Conservation (phyloP, 768 basidiomycete genomes). For the Macrolepiota dolichaula region DNA sequence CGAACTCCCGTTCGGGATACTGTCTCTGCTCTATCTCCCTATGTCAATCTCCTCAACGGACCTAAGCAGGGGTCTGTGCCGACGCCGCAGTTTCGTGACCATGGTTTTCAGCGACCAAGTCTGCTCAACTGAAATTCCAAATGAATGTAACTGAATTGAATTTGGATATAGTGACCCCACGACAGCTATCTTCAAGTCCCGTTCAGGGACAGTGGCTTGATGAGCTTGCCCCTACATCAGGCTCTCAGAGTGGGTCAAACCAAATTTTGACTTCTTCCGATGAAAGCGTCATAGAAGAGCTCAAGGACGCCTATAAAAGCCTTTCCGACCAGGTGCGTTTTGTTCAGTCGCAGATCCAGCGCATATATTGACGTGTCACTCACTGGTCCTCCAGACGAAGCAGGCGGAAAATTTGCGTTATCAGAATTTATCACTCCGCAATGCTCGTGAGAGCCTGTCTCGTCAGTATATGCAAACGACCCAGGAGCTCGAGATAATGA, state of each 20-base stretch:
- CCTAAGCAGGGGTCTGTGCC: background rate
- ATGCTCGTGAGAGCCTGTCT: background rate
- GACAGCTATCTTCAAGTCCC: background rate
- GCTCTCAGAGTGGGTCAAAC: background rate
- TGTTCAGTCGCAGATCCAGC: background rate
- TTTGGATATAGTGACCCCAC: background rate
- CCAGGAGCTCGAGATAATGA: background rate
- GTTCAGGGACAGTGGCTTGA: background rate
- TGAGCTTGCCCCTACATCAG: background rate
- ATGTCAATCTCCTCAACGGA: background rate
- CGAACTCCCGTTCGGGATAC: background rate
- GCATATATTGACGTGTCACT: background rate
- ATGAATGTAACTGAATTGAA: background rate
- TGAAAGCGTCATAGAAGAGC: background rate
- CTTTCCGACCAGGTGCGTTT: constrained; percentile 3
- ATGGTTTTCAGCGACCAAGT: constrained; percentile 1
- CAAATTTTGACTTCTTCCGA: background rate
- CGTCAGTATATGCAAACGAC: background rate
- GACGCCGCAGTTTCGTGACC: background rate
- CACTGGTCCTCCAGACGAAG: background rate
- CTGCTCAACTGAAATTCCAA: background rate
- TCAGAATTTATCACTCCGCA: constrained; percentile 5
- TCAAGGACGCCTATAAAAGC: constrained; percentile 1
- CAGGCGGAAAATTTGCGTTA: background rate
- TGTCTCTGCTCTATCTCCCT: background rate